A percentile compares a stretch with the other conserved stretches of the same genome.
phyloP scores from a whole-genome alignment of 2,329 filamentous ascomycete genomes.

The Botrytis fragariae region DNA sequence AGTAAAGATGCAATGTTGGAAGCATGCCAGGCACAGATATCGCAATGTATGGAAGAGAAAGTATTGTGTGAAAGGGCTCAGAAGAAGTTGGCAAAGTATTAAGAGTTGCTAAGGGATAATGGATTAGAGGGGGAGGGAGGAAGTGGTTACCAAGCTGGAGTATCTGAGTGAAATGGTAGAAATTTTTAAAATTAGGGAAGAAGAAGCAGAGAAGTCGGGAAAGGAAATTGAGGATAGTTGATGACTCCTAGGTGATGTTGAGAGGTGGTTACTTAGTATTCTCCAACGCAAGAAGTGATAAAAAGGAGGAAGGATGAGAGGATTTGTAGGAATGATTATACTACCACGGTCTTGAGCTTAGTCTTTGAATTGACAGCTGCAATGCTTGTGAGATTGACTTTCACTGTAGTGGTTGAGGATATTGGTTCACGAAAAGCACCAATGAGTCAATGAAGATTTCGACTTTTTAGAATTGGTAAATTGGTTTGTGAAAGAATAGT shows the following conservation, averaged over 20 bases:
- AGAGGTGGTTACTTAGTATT: background rate
- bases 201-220: too few relatives aligned
- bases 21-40: background rate
- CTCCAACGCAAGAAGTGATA: too few relatives aligned
- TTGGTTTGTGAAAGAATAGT: background rate
- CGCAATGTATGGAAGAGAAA: background rate
- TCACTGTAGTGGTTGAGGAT: background rate
- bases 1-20: background rate
- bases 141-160: background rate
- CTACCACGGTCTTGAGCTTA: background rate
- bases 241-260: background rate
- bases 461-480: background rate
- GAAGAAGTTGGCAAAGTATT: background rate
- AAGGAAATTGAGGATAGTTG: background rate
- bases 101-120: background rate
- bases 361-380: background rate
- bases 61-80: background rate
- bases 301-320: too few relatives aligned
- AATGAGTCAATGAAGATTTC: background rate
- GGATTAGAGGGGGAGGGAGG: background rate
- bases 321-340: background rate
- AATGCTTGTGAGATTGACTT: background rate
- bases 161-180: too few relatives aligned
- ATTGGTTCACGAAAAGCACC: background rate
- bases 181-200: fast-evolving